Evolutionary conservation across 208 protist genomes (phyloP).

Genomic region (Trypanosoma boissoni): DNA sequence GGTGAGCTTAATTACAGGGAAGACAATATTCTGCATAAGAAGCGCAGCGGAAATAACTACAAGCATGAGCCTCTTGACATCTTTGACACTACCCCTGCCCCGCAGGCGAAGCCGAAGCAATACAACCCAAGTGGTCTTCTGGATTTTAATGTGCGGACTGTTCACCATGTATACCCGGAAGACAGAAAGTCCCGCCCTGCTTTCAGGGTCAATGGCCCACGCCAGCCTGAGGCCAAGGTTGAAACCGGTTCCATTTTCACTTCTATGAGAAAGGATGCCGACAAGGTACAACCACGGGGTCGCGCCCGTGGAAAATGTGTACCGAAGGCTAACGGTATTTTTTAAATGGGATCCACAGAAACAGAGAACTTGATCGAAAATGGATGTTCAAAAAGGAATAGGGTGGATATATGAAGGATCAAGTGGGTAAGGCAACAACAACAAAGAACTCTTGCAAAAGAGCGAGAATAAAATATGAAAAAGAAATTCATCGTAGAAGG

Average conservation of each 20-base stretch:
- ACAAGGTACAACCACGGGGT: not conserved
- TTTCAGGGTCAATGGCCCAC: constrained; percentile 15
- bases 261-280: constrained; percentile 16
- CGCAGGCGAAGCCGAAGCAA: constrained; percentile 2
- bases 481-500: no score
- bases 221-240: constrained; percentile 34
- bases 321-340: constrained; percentile 1
- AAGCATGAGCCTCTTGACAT: no score
- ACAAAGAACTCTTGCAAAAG: no score
- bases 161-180: constrained; percentile 13
- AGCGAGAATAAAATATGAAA: no score
- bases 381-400: no score
- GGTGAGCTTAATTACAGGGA: constrained; percentile 52
- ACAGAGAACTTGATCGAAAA: no score
- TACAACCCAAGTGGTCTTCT: constrained; percentile 20
- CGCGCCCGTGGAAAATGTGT: constrained; percentile 19
- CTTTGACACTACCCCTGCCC: constrained; percentile 1
- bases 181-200: constrained; percentile 3
- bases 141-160: constrained; percentile 41
- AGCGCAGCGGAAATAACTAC: constrained; percentile 40
- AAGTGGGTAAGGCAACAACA: no score
- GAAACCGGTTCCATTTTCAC: constrained; percentile 38
- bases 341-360: no score
- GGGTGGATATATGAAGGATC: no score
- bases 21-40: constrained; percentile 32